Evolutionary conservation across 2,329 filamentous ascomycete species (phyloP), one percentile per base, ranked within the genome.

Genomic region (Fusarium miscanthi): DNA sequence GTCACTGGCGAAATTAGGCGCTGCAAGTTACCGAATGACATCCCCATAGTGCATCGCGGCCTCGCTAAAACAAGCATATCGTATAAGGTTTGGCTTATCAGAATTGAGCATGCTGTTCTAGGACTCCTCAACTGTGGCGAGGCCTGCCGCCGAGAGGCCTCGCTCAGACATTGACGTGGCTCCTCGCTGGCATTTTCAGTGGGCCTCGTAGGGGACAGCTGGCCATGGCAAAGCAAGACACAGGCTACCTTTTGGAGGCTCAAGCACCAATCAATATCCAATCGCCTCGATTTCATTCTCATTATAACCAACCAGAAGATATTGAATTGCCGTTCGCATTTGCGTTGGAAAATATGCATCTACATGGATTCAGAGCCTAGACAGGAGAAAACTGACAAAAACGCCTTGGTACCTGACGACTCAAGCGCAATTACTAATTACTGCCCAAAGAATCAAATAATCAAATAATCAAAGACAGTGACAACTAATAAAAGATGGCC

Each of bases 241-340:
- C 0, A 5, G 0, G 8, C 30, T 33, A 49, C 6, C 13, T 33
- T 8, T 11, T 14, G 3, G 12, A 21, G 0, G 19, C 19, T 8
- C 0, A 1, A 11, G 2, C 2, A 6, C 46, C 46, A 49, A 33
- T 23, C 46, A 49, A 2, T 33, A 13, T 2, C 0, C 9, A 10
- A 4, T 4, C 1, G 21, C 30, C 46, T 33, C 5, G 0, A 13
- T 9, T 23, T 23, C 16, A 10, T 13, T 2, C 21, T 3, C 13
- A 33, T 5, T 13, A 33, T 23, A 3, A 33, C 46, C 46, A 23
- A 49, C 30, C n/a, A 49, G 6, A 33, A 19, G 16, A 49, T 11
- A n/a, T 19, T 8, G 23, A 33, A 5, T 33, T 3, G 16, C 16
- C 7, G 11, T 2, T 33, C 46, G 30, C 46, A 49, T 2, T 19